These are phyloP conservation scores for Fusarium pseudonygamai DNA, from an alignment of 2,329 filamentous ascomycete genomes.

Conservation along the genomic window DNA sequence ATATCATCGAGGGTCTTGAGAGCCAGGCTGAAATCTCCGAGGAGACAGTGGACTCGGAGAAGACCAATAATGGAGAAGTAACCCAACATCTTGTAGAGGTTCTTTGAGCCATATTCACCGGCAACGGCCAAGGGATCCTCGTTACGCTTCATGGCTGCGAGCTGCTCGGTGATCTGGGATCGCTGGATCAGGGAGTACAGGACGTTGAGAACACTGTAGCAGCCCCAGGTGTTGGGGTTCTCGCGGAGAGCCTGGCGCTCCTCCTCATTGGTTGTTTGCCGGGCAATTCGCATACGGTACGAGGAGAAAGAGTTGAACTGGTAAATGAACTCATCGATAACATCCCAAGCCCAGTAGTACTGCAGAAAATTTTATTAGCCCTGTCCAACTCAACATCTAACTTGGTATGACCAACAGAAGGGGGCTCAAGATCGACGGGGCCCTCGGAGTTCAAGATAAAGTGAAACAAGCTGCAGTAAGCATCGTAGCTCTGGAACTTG, in stretches of 20 bases:
- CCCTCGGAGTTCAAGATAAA: constrained; percentile 99
- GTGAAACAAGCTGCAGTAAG: constrained; percentile 99
- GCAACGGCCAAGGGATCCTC: constrained; percentile 90
- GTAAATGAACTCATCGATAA: constrained; percentile 99
- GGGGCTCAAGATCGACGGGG: constrained; percentile 96
- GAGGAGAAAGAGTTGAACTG: constrained; percentile 99
- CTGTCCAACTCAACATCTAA: constrained; percentile 8
- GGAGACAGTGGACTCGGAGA: constrained; percentile 92
- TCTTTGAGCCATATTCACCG: constrained; percentile 93
- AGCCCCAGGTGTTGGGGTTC: constrained; percentile 99
- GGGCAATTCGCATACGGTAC: constrained; percentile 91
- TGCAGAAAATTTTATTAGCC: constrained; percentile 52
- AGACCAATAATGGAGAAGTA: constrained; percentile 99
- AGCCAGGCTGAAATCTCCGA: constrained; percentile 97
- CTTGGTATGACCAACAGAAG: constrained; percentile 75
- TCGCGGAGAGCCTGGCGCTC: constrained; percentile 91
- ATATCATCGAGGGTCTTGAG: constrained; percentile 99
- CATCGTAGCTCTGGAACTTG: constrained; percentile 99
- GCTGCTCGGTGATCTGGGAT: constrained; percentile 97
- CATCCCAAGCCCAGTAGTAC: constrained; percentile 99
- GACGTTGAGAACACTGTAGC: constrained; percentile 99
- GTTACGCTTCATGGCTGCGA: constrained; percentile 91
- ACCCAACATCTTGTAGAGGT: constrained; percentile 96
- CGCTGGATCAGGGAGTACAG: constrained; percentile 98
- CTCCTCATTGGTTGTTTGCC: constrained; percentile 85